Evolutionary conservation across 306 rosid genomes (phyloP).

Genomic region (Malus sylvestris): DNA sequence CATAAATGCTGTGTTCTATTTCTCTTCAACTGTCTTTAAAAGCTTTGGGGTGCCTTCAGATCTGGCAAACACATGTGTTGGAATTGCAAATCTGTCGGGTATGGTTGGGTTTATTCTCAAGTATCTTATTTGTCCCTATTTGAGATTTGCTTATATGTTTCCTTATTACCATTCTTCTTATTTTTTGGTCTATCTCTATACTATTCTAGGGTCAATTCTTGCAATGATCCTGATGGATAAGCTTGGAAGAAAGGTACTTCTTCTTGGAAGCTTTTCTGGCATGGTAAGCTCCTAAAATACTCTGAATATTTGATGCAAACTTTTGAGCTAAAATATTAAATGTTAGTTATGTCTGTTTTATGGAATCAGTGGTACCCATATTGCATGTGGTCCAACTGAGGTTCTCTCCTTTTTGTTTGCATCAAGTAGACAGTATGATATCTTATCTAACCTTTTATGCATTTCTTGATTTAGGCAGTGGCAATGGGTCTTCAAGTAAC

Average conservation of each 20-base stretch:
- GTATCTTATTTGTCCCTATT: neutral
- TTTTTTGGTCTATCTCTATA: neutral
- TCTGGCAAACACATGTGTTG: constrained; percentile 56
- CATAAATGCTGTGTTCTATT: constrained; percentile 82
- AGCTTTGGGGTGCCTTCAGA: constrained; percentile 68
- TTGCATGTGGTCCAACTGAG: neutral
- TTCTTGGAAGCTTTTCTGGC: constrained; percentile 75
- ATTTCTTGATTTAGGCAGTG: constrained; percentile 47
- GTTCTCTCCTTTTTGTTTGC: neutral
- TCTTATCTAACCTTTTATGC: constrained; percentile 9
- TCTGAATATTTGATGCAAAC: neutral
- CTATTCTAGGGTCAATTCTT: constrained; percentile 53
- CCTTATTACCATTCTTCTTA: neutral
- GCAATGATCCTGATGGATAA: constrained; percentile 86
- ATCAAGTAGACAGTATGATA: neutral
- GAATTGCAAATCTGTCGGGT: constrained; percentile 70
- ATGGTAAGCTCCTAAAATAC: constrained; percentile 49
- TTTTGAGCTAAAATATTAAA: constrained; percentile 4
- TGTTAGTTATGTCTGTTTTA: neutral
- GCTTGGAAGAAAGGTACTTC: constrained; percentile 75
- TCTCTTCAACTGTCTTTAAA: constrained; percentile 73
- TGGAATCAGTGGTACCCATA: neutral
- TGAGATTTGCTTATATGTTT: constrained; percentile 13
- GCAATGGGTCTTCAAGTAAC: constrained; percentile 60
- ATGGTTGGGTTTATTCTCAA: constrained; percentile 15